Evolutionary conservation across 2,329 filamentous ascomycete species (phyloP), one percentile per base, ranked within the genome.

Genomic region (Paecilomyces sp.): DNA sequence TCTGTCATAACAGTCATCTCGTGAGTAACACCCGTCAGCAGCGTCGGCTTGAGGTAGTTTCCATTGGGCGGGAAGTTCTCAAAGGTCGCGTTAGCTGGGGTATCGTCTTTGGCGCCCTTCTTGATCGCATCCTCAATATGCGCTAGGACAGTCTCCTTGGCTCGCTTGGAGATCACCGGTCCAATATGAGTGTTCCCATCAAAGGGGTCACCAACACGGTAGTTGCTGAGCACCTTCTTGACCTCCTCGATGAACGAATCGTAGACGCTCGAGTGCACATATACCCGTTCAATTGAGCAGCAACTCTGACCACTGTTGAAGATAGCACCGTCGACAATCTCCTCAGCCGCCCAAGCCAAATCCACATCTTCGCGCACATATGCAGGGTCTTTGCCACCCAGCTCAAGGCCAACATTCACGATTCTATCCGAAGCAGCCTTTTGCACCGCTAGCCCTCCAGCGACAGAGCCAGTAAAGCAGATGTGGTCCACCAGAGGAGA

Each of bases 241-340:
- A 91, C 82, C 4, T 89, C 90, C 57, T 85, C 81, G 57, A 97
- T 82, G 68, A 97, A 97, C 12, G 84, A 78, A 68, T 96, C 91
- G 73, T 97, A 87, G 56, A 97, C 85, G 66, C 85, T 87, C 70
- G 90, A 88, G 68, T 94, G 87, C 4, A 97, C 92, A 69, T 97
- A 97, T 22, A 97, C 86, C 34, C 93, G 84, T 78, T 97, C 93
- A 58, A 97, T 82, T 25, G 91, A 90, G 77, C 93, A 97, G 81
- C 93, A 97, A 73, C 91, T 96, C 80, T 97, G 93, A n/a, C 93
- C 93, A 57, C 92, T 96, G 79, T 97, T 97, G 82, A 97, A 97
- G 60, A 97, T 82, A n/a, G 92, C 88, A 22, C 93, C 93, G 67
- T 97, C 93, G 13, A 97, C 91, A 68, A 97, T 94, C 76, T 97